Conservation (phyloP, 2,329 filamentous ascomycete genomes). For the Cadophora gregata region DNA sequence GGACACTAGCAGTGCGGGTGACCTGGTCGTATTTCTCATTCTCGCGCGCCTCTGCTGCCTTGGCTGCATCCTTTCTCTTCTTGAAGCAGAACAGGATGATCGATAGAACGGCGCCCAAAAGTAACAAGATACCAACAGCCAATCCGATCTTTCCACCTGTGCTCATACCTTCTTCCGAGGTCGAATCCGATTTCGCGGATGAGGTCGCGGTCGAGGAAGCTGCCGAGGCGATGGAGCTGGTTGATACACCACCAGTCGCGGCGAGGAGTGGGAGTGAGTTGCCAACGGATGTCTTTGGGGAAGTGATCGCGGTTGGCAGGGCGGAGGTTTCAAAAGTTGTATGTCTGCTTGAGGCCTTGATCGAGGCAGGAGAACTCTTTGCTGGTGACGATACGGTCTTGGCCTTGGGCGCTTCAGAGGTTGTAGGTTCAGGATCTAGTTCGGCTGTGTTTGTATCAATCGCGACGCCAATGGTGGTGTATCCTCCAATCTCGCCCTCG, state of each 20-base stretch:
- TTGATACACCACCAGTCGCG: constrained; percentile 14
- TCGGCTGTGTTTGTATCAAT: constrained; percentile 14
- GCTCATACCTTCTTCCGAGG: constrained; percentile 41
- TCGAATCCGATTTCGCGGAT: constrained; percentile 25
- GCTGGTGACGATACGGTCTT: background rate
- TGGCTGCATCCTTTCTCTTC: constrained; percentile 70
- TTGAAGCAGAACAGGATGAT: constrained; percentile 75
- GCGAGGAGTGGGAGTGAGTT: constrained; percentile 28
- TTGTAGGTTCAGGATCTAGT: constrained; percentile 16
- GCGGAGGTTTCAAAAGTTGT: constrained; percentile 23
- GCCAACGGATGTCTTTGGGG: constrained; percentile 30
- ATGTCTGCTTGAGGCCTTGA: constrained; percentile 13
- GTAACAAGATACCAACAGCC: constrained; percentile 79
- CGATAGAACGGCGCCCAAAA: constrained; percentile 69
- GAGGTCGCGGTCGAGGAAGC: constrained; percentile 24
- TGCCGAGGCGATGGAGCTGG: constrained; percentile 19
- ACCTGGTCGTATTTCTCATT: constrained; percentile 65
- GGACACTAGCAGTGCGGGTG: constrained; percentile 32
- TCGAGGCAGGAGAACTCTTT: background rate
- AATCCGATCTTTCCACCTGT: constrained; percentile 73
- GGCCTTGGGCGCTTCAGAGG: background rate
- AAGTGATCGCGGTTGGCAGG: constrained; percentile 31
- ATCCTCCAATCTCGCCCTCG: constrained; percentile 54
- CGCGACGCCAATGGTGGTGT: constrained; percentile 47
- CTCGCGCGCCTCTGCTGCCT: constrained; percentile 56